These are phyloP conservation scores for Typha latifolia DNA, from an alignment of 176 grass and related monocot species.

Conservation along the genomic window DNA sequence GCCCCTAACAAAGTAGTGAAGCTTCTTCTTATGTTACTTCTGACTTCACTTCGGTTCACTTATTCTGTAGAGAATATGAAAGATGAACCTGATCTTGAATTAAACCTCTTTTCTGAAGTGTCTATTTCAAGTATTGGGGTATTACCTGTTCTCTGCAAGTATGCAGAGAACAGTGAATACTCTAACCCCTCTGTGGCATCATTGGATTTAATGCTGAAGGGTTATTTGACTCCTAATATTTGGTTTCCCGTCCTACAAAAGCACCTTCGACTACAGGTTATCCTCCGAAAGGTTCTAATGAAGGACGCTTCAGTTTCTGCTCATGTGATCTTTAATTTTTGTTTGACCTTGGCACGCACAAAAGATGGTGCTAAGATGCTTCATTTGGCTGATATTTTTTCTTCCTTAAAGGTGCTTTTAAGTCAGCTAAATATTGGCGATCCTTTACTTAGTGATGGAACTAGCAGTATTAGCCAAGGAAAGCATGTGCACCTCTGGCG, in stretches of 20 bases:
- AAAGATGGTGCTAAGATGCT: conserved; percentile 88
- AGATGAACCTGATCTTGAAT: conserved; percentile 25
- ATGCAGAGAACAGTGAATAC: conserved; percentile 52
- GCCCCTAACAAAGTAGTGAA: conserved; percentile 52
- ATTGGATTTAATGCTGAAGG: conserved; percentile 80
- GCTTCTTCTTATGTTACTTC: conserved; percentile 50
- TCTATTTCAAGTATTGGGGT: conserved; percentile 41
- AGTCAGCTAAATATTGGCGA: conserved; percentile 35
- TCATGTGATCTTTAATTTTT: conserved; percentile 62
- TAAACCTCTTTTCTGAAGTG: conserved; percentile 47
- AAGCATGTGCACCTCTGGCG: conserved; percentile 57
- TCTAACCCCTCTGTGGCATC: conserved; percentile 52
- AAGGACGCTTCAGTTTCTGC: conserved; percentile 24
- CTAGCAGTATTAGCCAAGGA: conserved; percentile 17
- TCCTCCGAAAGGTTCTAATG: conserved; percentile 56
- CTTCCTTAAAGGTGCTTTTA: conserved; percentile 59
- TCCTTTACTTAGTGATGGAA: conserved; percentile 32
- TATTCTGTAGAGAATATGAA: conserved; percentile 23
- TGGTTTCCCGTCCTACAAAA: conserved; percentile 66
- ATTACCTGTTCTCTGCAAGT: conserved; percentile 79
- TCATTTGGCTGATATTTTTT: conserved; percentile 59
- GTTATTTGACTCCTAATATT: conserved; percentile 36
- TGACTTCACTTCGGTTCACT: conserved; percentile 44
- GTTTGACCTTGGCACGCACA: conserved; percentile 68
- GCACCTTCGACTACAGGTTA: conserved; percentile 53